Evolutionary conservation across 495 filamentous ascomycete genomes (phyloP), one percentile per base, ranked within the genome.

Genomic region (Daldinia concentrica): DNA sequence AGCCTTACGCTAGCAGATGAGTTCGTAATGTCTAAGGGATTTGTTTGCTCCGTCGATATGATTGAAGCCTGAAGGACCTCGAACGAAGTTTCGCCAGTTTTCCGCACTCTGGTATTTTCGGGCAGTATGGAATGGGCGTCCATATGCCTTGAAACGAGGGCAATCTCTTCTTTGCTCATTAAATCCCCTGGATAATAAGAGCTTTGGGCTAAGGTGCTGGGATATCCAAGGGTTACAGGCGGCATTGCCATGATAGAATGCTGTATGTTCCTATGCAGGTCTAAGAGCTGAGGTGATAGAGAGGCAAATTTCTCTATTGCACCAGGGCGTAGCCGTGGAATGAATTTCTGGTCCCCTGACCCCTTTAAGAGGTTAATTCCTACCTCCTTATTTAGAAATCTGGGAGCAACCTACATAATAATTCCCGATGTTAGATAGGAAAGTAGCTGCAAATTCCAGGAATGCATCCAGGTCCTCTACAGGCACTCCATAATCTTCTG

Each of bases 71-170:
- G 62, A 34, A 69, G 62, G 29, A 73, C 61, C 36, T 60, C 62
- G 29, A 71, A 66, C 17, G 17, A 26, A 11, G 52, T 27, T n/a
- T 69, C 56, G 9, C 29, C 50, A 24, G 26, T 32, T 39, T 74
- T 74, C 6, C 43, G 57, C 37, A 74, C 15, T 17, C 72, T 64
- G 12, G 72, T 74, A 29, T 71, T 74, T 19, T 74, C 72, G 1
- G 68, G 72, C 9, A 67, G 58, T 19, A 74, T 58, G 19, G 41
- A 45, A 45, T 45, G 15, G 41, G 41, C 41, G 22, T 17, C 17
- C 41, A 45, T 45, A 7, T 45, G 41, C 15, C 41, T 45, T 7
- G 41, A 45, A 45, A 45, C n/a, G 7, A 45, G 41, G 8, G n/a
- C 41, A 11, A 45, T 45, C 3, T 45, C 41, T 19, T 19, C 41